Percentiles rank a stretch among this genome's conserved stretches.
Conservation (phyloP, 2,329 filamentous ascomycete genomes). For the Cryphonectria nitschkei region DNA sequence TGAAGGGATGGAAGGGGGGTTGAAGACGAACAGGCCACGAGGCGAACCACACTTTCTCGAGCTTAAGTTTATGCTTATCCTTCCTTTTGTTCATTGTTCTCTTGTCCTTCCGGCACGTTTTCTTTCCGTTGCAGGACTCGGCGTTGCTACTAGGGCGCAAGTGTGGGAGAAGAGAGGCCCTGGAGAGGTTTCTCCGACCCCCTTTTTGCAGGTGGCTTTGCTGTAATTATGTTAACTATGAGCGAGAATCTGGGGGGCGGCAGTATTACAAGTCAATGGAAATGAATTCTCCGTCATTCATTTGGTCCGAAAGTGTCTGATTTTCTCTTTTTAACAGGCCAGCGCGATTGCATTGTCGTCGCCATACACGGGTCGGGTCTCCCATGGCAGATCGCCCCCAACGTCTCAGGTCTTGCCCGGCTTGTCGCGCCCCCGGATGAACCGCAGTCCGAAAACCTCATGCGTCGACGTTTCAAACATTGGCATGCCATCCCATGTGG, state of each 20-base stretch:
- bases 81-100: neutral
- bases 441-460: neutral
- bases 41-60: constrained; percentile 11
- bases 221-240: no score
- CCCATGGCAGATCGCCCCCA: neutral
- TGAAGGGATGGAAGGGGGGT: neutral
- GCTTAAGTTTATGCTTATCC: constrained; percentile 23
- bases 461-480: constrained; percentile 10
- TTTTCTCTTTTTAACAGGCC: neutral
- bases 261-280: no score
- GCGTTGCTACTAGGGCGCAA: neutral
- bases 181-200: neutral
- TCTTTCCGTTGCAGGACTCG: constrained; percentile 5
- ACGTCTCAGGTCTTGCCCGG: neutral
- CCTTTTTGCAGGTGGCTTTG: no score
- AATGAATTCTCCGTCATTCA: neutral
- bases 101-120: neutral
- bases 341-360: neutral
- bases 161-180: neutral
- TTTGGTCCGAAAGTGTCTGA: neutral
- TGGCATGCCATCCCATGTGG: neutral
- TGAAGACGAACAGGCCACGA: constrained; percentile 8
- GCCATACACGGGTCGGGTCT: neutral
- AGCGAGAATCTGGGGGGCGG: no score
- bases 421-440: neutral